Conservation (phyloP, 192 early-diverging fungal genomes). For the Backusella tarrabulga region DNA sequence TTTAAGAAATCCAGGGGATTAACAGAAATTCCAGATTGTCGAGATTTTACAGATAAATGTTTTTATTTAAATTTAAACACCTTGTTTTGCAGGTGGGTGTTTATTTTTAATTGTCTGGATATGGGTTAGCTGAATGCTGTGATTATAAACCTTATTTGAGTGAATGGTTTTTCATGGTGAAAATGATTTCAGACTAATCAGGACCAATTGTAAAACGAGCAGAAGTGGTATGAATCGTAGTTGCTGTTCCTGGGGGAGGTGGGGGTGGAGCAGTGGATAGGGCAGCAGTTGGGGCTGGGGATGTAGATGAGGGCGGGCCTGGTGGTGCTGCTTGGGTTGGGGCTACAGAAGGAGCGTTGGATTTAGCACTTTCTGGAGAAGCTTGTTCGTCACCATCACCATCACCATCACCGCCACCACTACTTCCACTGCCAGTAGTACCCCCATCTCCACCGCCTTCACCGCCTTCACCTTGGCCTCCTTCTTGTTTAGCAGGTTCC, state of each 20-base stretch:
- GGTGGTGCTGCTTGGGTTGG: too few relatives aligned
- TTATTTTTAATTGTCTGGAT: too few relatives aligned
- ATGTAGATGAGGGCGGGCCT: background rate
- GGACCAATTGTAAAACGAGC: background rate
- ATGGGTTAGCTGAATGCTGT: too few relatives aligned
- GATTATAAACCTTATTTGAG: too few relatives aligned
- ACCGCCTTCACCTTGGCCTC: background rate
- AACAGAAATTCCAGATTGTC: too few relatives aligned
- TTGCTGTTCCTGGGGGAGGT: constrained; percentile 18
- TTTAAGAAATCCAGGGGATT: too few relatives aligned
- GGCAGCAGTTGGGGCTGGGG: background rate
- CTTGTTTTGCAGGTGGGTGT: too few relatives aligned
- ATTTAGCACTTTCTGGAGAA: background rate
- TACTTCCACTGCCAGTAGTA: background rate
- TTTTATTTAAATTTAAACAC: too few relatives aligned
- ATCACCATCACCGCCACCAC: background rate
- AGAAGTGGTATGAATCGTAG: constrained; percentile 2
- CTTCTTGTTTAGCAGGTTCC: background rate
- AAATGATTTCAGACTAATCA: background rate
- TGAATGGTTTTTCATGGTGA: background rate
- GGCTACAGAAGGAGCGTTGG: background rate
- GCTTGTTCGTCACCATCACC: background rate
- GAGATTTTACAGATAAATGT: too few relatives aligned
- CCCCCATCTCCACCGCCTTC: background rate
- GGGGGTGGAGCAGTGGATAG: background rate